A percentile compares a stretch with the other conserved stretches of the same genome.
Evolutionary conservation across 1,139 yeast genomes (phyloP).

Genomic region (Taphrina wiesneri): DNA sequence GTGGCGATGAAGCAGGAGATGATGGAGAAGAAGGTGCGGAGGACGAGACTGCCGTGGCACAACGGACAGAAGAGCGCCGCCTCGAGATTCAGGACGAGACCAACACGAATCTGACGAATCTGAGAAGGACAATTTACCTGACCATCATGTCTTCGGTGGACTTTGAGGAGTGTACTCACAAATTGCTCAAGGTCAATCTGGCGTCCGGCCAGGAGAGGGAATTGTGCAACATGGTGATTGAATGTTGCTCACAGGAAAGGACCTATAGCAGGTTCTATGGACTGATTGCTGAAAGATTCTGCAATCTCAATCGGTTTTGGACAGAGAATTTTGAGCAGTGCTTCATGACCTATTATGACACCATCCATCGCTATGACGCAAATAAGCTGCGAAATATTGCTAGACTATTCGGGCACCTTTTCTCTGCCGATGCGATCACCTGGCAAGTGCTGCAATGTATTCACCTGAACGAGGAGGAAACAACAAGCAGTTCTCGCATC

Average conservation of each 20-base stretch:
- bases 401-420: slow-evolving; percentile 79
- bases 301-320: slow-evolving; percentile 59
- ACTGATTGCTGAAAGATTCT: slow-evolving; percentile 67
- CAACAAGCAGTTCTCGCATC: slow-evolving; percentile 79
- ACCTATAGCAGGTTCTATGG: slow-evolving; percentile 87
- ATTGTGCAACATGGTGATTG: slow-evolving; percentile 73
- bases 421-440: slow-evolving; percentile 68
- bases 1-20: slow-evolving; percentile 41
- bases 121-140: slow-evolving; percentile 73
- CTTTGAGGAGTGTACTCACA: slow-evolving; percentile 91
- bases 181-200: slow-evolving; percentile 54
- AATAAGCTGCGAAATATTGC: slow-evolving; percentile 77
- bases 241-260: slow-evolving; percentile 83
- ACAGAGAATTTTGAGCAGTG: slow-evolving; percentile 53
- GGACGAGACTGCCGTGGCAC: slow-evolving; percentile 42
- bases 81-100: slow-evolving; percentile 64
- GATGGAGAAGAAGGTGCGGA: slow-evolving; percentile 43
- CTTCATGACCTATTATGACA: slow-evolving; percentile 60
- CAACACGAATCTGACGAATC: slow-evolving; percentile 60
- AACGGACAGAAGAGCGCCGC: slow-evolving; percentile 37
- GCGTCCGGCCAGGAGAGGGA: slow-evolving; percentile 47
- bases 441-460: slow-evolving; percentile 61
- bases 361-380: slow-evolving; percentile 68
- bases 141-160: slow-evolving; percentile 92
- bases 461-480: slow-evolving; percentile 65